These are phyloP conservation scores for Termitomyces sp. DNA, from an alignment of 768 basidiomycete genomes.

Conservation along the genomic window DNA sequence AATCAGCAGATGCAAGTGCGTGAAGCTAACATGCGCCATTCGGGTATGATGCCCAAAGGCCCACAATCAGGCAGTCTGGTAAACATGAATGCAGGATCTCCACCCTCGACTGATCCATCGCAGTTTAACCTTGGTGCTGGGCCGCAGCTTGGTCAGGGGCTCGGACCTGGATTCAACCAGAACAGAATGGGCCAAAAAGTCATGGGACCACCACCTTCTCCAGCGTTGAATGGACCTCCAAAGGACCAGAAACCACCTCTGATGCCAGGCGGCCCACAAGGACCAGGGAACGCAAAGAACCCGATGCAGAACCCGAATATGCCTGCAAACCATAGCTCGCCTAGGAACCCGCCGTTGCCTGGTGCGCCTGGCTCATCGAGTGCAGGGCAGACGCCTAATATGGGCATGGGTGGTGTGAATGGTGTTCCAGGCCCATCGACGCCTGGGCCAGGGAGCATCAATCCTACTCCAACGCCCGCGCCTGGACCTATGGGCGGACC, in stretches of 20 bases:
- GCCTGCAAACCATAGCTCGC: slow-evolving; percentile 32
- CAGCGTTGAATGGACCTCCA: slow-evolving; percentile 33
- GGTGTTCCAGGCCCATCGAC: slow-evolving; percentile 30
- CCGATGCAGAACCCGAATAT: slow-evolving; percentile 29
- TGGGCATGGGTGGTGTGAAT: slow-evolving; percentile 10
- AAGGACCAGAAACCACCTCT: slow-evolving; percentile 23
- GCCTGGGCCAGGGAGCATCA: slow-evolving; percentile 21
- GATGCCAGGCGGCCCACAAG: slow-evolving; percentile 5
- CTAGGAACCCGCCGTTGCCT: slow-evolving; percentile 31
- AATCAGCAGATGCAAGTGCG: slow-evolving; percentile 20
- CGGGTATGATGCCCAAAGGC: slow-evolving; percentile 33
- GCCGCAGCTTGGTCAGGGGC: slow-evolving; percentile 23
- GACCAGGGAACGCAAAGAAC: slow-evolving; percentile 24
- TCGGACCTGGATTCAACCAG: slow-evolving; percentile 4
- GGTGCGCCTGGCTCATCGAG: neutral
- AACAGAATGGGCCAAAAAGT: slow-evolving; percentile 31
- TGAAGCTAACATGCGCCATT: slow-evolving; percentile 23
- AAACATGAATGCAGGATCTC: slow-evolving; percentile 39
- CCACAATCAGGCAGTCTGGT: slow-evolving; percentile 26
- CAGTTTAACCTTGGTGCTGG: slow-evolving; percentile 35
- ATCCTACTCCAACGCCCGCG: neutral
- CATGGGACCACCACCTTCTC: slow-evolving; percentile 56
- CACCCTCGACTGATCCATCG: slow-evolving; percentile 38
- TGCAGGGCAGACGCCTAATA: slow-evolving; percentile 21
- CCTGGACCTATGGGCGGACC: slow-evolving; percentile 14